Conservation (phyloP, 139 green algal species). For the Coelastrella sp. region DNA sequence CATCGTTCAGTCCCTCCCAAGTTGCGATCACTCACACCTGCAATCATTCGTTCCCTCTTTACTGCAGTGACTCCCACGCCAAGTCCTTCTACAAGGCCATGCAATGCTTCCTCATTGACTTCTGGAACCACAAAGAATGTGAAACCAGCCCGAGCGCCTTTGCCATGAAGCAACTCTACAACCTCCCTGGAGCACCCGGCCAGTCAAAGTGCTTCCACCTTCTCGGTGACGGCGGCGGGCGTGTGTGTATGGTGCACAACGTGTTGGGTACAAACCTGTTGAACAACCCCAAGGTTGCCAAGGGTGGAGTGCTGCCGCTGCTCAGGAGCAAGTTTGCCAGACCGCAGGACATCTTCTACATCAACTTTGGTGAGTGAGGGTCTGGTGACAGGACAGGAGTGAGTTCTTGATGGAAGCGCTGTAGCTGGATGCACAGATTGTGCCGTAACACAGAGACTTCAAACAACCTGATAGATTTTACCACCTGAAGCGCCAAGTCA, state of each 20-base stretch:
- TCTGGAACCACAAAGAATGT: slow-evolving; percentile 41
- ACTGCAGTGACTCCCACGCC: slow-evolving; percentile 27
- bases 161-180: not conserved
- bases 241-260: slow-evolving; percentile 44
- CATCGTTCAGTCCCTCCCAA: too few relatives aligned
- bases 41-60: too few relatives aligned
- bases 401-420: too few relatives aligned
- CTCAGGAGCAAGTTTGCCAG: slow-evolving; percentile 43
- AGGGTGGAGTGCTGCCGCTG: slow-evolving; percentile 46
- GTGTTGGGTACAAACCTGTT: slow-evolving; percentile 8
- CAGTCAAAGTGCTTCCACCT: slow-evolving; percentile 44
- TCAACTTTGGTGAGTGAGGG: slow-evolving; percentile 31
- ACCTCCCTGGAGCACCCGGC: not conserved
- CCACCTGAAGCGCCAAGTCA: too few relatives aligned
- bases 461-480: too few relatives aligned
- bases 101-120: slow-evolving; percentile 45
- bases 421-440: too few relatives aligned
- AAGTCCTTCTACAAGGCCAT: slow-evolving; percentile 21
- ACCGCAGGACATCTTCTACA: slow-evolving; percentile 44
- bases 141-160: not conserved
- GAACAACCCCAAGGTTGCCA: slow-evolving; percentile 30
- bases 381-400: too few relatives aligned
- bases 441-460: too few relatives aligned
- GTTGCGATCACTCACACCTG: too few relatives aligned
- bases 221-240: not conserved